phyloP scores from a whole-genome alignment of 257 asterid species.

The Solanum stenotomum region DNA sequence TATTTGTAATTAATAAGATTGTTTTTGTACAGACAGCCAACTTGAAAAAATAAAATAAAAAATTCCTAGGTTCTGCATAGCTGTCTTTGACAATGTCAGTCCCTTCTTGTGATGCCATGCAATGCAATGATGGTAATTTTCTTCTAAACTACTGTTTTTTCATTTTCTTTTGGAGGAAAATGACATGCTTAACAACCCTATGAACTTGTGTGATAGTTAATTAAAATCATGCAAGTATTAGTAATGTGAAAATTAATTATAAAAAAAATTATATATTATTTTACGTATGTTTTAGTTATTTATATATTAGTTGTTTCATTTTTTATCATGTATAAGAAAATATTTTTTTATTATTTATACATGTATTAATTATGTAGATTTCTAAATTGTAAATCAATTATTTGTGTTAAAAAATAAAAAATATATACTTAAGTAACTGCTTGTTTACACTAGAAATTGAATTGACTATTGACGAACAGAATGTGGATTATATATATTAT shows the following conservation, averaged over 20 bases:
- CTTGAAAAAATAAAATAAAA: too few relatives aligned
- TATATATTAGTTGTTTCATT: too few relatives aligned
- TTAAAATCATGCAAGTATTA: neutral
- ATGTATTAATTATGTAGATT: too few relatives aligned
- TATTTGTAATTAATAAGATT: neutral
- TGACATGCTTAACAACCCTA: neutral
- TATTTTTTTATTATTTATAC: too few relatives aligned
- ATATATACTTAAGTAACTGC: neutral
- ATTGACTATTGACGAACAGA: neutral
- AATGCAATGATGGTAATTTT: neutral
- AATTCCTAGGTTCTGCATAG: neutral
- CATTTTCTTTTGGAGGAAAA: neutral
- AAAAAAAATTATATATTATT: neutral
- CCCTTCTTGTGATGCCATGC: neutral
- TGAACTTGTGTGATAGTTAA: neutral
- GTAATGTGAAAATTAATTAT: neutral
- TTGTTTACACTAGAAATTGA: neutral
- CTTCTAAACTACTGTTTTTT: neutral
- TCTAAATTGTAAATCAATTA: too few relatives aligned
- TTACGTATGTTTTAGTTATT: too few relatives aligned
- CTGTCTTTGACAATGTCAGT: neutral
- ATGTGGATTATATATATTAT: neutral
- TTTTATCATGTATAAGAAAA: too few relatives aligned
- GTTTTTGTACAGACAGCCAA: neutral
- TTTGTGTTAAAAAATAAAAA: neutral